These are phyloP conservation scores for Eimeria zaria DNA, from an alignment of 169 alveolate species.

Conservation along the genomic window DNA sequence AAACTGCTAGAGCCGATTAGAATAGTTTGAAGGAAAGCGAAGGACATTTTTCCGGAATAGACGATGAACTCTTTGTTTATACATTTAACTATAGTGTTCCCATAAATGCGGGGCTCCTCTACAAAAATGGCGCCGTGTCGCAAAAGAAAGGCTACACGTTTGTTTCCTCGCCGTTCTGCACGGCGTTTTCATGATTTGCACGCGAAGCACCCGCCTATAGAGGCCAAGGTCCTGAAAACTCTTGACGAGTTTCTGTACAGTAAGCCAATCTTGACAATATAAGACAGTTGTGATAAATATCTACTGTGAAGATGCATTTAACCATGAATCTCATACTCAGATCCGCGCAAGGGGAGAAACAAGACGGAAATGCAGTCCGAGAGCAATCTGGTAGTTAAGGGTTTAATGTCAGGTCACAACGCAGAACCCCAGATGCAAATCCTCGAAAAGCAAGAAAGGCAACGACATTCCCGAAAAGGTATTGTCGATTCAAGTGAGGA, in stretches of 20 bases:
- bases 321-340: not conserved
- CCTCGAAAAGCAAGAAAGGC: not conserved
- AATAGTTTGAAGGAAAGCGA: not conserved
- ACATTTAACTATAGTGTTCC: not conserved
- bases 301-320: too few relatives aligned
- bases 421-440: not conserved
- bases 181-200: not conserved
- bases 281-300: not conserved
- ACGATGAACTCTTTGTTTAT: not conserved
- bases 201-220: not conserved
- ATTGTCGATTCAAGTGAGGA: slow-evolving; percentile 24
- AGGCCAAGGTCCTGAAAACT: not conserved
- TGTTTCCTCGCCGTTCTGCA: not conserved
- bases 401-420: not conserved
- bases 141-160: not conserved
- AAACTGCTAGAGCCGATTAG: not conserved
- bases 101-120: not conserved
- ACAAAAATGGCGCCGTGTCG: not conserved
- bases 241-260: not conserved
- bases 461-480: not conserved
- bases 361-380: not conserved
- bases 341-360: not conserved
- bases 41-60: not conserved
- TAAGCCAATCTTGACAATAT: not conserved
- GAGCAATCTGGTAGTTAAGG: not conserved